phyloP scores from a whole-genome alignment of 441 rosid species.

The Pelargonium myrrhifolium region DNA sequence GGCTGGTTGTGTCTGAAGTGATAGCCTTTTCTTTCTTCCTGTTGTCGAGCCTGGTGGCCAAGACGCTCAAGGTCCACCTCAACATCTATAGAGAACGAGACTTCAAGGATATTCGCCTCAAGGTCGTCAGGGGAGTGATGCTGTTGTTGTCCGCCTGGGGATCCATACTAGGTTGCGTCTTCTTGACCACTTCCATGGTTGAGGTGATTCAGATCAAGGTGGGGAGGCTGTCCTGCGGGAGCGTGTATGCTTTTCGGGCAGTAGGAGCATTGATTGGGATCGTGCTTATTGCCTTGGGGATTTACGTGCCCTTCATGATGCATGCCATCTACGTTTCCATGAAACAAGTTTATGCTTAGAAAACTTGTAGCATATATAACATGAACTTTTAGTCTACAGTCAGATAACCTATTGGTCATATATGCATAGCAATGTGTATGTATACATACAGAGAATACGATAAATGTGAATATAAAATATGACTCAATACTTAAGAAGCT shows the following conservation, averaged over 20 bases:
- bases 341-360: neutral
- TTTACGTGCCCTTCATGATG: constrained; percentile 12
- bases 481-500: neutral
- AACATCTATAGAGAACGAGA: constrained; percentile 73
- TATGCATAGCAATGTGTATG: neutral
- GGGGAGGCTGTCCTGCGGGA: constrained; percentile 86
- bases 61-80: constrained; percentile 76
- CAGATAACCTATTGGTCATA: neutral
- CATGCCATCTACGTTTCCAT: constrained; percentile 7
- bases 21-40: constrained; percentile 85
- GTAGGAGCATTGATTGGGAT: constrained; percentile 42
- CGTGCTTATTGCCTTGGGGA: constrained; percentile 3
- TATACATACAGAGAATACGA: neutral
- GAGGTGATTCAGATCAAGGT: constrained; percentile 74
- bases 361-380: neutral
- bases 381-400: neutral
- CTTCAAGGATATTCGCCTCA: constrained; percentile 59
- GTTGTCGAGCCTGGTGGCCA: constrained; percentile 77
- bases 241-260: constrained; percentile 52
- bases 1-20: constrained; percentile 75
- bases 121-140: constrained; percentile 74
- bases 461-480: neutral
- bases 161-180: constrained; percentile 85
- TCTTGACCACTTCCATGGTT: constrained; percentile 79
- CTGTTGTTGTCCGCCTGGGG: constrained; percentile 65